Conservation (phyloP, 441 rosid genomes). For the Pelargonium myrrhifolium region DNA sequence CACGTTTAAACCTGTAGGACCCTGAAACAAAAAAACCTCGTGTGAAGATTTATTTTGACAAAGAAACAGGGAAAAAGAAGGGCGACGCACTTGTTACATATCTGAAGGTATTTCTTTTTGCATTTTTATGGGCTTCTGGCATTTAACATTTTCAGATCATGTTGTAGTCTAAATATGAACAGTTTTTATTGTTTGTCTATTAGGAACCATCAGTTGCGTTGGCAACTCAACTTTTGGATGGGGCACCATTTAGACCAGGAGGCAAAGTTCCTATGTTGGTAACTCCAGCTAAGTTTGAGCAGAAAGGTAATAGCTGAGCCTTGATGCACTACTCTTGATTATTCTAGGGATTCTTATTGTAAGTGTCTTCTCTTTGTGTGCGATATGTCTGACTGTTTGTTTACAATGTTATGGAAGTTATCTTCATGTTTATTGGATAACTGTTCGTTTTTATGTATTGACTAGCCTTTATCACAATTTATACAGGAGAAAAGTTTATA, state of each 20-base stretch:
- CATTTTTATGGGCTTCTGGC: slow-evolving; percentile 8
- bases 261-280: slow-evolving; percentile 76
- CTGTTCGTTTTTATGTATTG: slow-evolving; percentile 17
- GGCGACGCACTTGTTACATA: slow-evolving; percentile 93
- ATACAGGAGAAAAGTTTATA: slow-evolving; percentile 75
- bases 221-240: slow-evolving; percentile 86
- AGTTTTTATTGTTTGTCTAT: slow-evolving; percentile 3
- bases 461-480: slow-evolving; percentile 10
- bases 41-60: slow-evolving; percentile 80
- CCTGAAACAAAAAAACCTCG: slow-evolving; percentile 86
- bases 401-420: background rate
- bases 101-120: slow-evolving; percentile 57
- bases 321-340: slow-evolving; percentile 7
- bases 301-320: slow-evolving; percentile 53
- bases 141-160: slow-evolving; percentile 10
- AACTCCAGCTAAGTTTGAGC: slow-evolving; percentile 76
- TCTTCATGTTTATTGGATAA: background rate
- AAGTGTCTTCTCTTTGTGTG: background rate
- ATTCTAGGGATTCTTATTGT: slow-evolving; percentile 8
- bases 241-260: slow-evolving; percentile 74
- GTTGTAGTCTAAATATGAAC: slow-evolving; percentile 1
- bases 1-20: slow-evolving; percentile 41
- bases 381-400: background rate
- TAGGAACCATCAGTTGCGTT: slow-evolving; percentile 96
- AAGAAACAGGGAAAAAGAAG: slow-evolving; percentile 71